phyloP scores from a whole-genome alignment of 2,329 filamentous ascomycete genomes.

The Penicillium sp. region DNA sequence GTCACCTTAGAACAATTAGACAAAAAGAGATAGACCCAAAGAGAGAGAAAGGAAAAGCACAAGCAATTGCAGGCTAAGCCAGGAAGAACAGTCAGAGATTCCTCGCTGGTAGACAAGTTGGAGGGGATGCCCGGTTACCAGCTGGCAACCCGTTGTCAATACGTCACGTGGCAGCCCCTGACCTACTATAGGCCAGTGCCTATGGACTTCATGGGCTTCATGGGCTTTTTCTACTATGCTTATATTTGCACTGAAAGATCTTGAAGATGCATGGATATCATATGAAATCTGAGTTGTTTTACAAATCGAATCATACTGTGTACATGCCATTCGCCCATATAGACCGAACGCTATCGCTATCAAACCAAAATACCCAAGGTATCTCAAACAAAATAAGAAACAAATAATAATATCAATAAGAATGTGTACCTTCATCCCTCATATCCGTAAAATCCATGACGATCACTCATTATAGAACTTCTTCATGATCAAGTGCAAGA shows the following conservation, averaged over 20 bases:
- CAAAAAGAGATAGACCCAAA: not conserved
- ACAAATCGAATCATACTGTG: constrained; percentile 19
- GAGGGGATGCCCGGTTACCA: constrained; percentile 24
- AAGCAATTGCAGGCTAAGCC: constrained; percentile 13
- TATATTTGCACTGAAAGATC: too few relatives aligned
- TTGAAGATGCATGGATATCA: not conserved
- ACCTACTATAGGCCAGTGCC: constrained; percentile 2
- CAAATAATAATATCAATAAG: constrained; percentile 20
- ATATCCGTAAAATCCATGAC: constrained; percentile 19
- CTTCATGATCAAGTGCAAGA: constrained; percentile 96
- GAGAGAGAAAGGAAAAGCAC: not conserved
- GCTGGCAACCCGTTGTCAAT: constrained; percentile 27
- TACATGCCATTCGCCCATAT: constrained; percentile 24
- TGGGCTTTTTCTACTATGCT: too few relatives aligned
- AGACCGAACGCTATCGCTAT: constrained; percentile 25
- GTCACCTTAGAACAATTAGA: constrained; percentile 9
- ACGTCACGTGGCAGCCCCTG: constrained; percentile 38
- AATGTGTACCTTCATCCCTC: constrained; percentile 25
- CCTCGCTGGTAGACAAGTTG: constrained; percentile 14
- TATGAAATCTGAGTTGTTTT: not conserved
- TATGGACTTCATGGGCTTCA: not conserved
- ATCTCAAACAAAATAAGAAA: constrained; percentile 22
- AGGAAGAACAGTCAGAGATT: constrained; percentile 15
- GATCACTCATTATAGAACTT: constrained; percentile 77
- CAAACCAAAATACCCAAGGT: constrained; percentile 26